Base-by-base conservation (phyloP, 192 early-diverging fungal species). In the Jimgerdemannia flammicorona region DNA sequence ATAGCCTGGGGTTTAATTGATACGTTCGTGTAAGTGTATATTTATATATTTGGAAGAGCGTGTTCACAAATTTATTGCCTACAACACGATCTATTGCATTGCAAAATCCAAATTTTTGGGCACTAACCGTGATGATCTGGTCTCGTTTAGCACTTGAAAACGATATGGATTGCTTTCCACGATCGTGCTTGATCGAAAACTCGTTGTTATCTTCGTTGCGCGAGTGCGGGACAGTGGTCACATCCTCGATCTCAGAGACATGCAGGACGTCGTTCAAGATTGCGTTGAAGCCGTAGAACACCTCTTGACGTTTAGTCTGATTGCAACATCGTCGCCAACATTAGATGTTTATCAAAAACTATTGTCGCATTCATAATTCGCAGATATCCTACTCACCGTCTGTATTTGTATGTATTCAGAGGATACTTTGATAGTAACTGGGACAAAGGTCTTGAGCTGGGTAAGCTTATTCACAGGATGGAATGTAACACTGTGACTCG, bases 181-280 rank as follows among this genome's bases (percentile, higher is more conserved):
- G 87, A 63, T 95, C 91, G 69, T 93, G 93, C 69, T 89, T 88
- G 79, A 74, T 91, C 89, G 70, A 90, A 90, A 97, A 87, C 67
- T 96, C 95, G 3, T 89, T 87, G 44, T 86, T 87, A 39, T 87
- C 84, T 69, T 74, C 80, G 29, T 70, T 71, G 4, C 64, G 64
- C 3, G 71, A 72, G 3, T 72, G 54, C 0, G 68, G 67, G 4
- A 74, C 68, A 7, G 75, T 29, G 7, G 66, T 71, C n/a, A 79
- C 74, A 65, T 83, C 81, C 66, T 83, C 81, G n/a, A 83, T 3
- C 40, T 79, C 75, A 4, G 74, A 72, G 11, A 97, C 94, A 74
- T 94, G 93, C 76, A 90, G 94, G 11, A 96, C 91, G 74, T 99
- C 96, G 74, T 96, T 96, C 70, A 94, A 87, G 69, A 89, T 86